Percentiles rank a stretch among this genome's conserved stretches.
Evolutionary conservation across 129 eudicot genomes (phyloP).

Genomic region (Tagetes erecta): DNA sequence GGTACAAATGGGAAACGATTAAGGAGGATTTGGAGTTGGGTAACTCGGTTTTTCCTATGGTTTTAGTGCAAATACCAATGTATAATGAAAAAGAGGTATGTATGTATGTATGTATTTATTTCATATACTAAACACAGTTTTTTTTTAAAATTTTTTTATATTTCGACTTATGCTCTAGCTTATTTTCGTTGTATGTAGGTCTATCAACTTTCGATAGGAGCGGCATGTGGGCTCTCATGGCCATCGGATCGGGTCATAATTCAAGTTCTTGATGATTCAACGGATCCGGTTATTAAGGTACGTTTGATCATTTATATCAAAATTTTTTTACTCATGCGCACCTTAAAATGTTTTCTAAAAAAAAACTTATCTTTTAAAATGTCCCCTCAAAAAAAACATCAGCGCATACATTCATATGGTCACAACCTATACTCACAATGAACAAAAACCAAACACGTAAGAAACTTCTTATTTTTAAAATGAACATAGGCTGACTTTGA

Average conservation of each 20-base stretch:
- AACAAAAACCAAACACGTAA: too few relatives aligned
- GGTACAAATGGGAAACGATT: slow-evolving; percentile 81
- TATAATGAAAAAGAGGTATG: slow-evolving; percentile 83
- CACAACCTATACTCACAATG: too few relatives aligned
- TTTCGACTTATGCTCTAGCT: neutral
- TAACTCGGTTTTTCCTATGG: slow-evolving; percentile 73
- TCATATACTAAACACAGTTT: neutral
- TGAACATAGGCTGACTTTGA: too few relatives aligned
- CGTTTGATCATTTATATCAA: slow-evolving; percentile 8
- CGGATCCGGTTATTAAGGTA: slow-evolving; percentile 69
- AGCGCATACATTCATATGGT: too few relatives aligned
- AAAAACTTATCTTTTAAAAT: too few relatives aligned
- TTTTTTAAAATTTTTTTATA: neutral
- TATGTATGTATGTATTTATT: slow-evolving; percentile 25
- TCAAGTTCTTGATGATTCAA: slow-evolving; percentile 95
- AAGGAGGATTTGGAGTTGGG: slow-evolving; percentile 84
- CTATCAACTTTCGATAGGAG: slow-evolving; percentile 90
- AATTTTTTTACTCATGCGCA: too few relatives aligned
- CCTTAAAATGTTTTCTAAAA: too few relatives aligned
- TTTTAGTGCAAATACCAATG: slow-evolving; percentile 90
- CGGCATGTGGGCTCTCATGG: slow-evolving; percentile 96
- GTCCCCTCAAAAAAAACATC: too few relatives aligned
- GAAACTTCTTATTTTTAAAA: too few relatives aligned
- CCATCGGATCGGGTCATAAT: slow-evolving; percentile 80
- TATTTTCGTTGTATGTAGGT: slow-evolving; percentile 42